phyloP scores from a whole-genome alignment of 768 basidiomycete genomes.

The Ramaria sp. region DNA sequence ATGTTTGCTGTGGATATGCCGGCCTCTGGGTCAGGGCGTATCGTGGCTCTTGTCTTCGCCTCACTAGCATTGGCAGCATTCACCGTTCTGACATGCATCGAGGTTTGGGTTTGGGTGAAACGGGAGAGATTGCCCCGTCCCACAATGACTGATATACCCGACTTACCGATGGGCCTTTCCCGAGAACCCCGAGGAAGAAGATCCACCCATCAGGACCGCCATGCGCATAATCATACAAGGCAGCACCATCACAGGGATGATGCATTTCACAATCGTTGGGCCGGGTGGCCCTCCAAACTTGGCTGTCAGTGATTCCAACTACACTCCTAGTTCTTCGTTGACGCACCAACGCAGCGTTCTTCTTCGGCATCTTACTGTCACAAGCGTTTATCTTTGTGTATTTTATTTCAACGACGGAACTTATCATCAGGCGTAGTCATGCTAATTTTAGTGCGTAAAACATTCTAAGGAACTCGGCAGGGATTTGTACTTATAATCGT shows the following conservation, averaged over 20 bases:
- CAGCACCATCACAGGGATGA: background rate
- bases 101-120: background rate
- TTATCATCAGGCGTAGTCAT: background rate
- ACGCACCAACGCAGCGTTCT: background rate
- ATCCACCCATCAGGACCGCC: background rate
- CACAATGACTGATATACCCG: background rate
- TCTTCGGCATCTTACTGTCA: background rate
- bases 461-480: background rate
- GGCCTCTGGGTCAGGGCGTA: background rate
- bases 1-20: background rate
- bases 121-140: background rate
- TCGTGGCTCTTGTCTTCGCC: background rate
- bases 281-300: background rate
- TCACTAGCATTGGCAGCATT: background rate
- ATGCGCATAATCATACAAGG: background rate
- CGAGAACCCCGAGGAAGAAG: background rate
- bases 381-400: background rate
- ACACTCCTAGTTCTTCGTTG: background rate
- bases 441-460: background rate
- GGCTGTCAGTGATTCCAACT: background rate
- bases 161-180: background rate
- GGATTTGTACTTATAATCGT: background rate
- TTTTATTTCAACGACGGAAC: background rate
- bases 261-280: background rate
- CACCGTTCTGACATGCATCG: background rate